Percentiles rank a stretch among this genome's conserved stretches.
These are phyloP conservation scores for Dryas integrifolia DNA, from an alignment of 331 rosid genomes.

Conservation along the genomic window DNA sequence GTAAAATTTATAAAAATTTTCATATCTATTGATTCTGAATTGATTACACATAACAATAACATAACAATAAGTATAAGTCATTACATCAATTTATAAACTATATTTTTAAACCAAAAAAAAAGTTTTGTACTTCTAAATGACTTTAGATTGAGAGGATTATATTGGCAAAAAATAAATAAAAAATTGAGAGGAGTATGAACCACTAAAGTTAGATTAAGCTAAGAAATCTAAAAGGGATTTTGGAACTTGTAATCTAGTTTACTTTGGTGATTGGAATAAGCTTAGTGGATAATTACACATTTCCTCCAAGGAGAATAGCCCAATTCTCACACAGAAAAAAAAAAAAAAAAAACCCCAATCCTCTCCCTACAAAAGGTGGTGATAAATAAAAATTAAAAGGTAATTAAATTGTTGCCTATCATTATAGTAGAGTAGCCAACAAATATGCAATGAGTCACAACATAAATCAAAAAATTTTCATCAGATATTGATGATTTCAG, in stretches of 20 bases:
- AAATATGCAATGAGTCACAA: too few species aligned
- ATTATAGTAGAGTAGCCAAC: too few species aligned
- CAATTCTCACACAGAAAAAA: neutral
- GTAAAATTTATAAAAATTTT: too few species aligned
- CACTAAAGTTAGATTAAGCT: neutral
- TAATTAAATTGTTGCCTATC: too few species aligned
- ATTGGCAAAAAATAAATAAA: too few species aligned
- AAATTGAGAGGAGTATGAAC: neutral
- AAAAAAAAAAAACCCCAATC: too few species aligned
- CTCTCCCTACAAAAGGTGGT: too few species aligned
- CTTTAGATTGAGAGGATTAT: neutral
- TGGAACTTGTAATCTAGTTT: neutral
- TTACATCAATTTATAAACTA: neutral
- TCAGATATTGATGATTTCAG: too few species aligned
- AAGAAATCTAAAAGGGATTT: neutral
- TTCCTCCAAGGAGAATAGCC: neutral
- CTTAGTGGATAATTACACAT: neutral
- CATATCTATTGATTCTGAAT: neutral
- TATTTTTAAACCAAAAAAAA: neutral
- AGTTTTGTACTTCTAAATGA: neutral
- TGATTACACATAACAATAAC: neutral
- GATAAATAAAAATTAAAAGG: too few species aligned
- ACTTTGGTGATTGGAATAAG: neutral
- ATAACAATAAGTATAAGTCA: too few species aligned
- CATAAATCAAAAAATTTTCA: too few species aligned